These are phyloP conservation scores for Cyclostephanos tholiformis DNA, from an alignment of 108 stramenopile species.

Conservation along the genomic window DNA sequence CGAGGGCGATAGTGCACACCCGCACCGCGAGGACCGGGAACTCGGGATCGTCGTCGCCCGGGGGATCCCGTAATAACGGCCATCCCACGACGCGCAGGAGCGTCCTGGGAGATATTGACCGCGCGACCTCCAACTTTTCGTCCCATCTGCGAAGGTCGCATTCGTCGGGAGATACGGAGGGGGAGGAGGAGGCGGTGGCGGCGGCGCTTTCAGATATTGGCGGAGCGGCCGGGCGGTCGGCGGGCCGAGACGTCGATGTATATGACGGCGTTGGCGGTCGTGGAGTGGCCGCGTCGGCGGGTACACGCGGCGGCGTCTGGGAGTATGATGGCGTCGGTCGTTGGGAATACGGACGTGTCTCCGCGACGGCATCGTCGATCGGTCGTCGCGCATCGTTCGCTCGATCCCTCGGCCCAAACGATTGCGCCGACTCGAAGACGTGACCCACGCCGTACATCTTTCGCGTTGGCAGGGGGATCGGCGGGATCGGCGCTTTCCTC, in stretches of 20 bases:
- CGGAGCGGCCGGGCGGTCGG: not conserved
- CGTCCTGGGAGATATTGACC: constrained; percentile 7
- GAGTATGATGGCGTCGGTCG: not conserved
- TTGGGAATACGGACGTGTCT: not conserved
- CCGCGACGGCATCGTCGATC: not conserved
- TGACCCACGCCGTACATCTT: no score
- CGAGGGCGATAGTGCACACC: constrained; percentile 22
- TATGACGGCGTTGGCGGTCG: no score
- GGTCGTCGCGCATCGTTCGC: no score
- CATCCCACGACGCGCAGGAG: constrained; percentile 17
- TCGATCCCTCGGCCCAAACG: no score
- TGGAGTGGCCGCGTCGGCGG: no score
- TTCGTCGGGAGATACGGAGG: constrained; percentile 1
- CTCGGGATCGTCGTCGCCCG: constrained; percentile 24
- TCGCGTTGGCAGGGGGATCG: no score
- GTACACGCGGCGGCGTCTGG: not conserved
- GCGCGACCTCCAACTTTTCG: not conserved
- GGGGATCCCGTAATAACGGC: constrained; percentile 29
- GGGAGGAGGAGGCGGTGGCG: not conserved
- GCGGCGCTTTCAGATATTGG: not conserved
- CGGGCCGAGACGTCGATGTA: no score
- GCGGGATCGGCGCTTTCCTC: no score
- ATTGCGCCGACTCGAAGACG: no score
- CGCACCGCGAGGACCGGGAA: constrained; percentile 46
- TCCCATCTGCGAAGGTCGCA: not conserved